Evolutionary conservation across 2,329 filamentous ascomycete species (phyloP).

Genomic region (Monosporascus sp.): DNA sequence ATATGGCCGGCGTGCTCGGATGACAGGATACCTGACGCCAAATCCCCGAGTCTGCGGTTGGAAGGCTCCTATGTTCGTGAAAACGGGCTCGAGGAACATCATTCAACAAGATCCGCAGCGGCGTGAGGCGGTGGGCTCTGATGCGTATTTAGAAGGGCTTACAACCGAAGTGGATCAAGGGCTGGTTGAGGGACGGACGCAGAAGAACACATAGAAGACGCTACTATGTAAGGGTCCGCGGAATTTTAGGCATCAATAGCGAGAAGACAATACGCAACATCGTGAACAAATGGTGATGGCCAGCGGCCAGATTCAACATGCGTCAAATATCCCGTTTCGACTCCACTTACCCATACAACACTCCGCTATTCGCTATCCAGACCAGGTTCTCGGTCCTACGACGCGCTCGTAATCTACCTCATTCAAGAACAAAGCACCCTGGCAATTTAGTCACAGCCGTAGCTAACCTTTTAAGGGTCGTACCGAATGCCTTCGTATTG

Average conservation of each 20-base stretch:
- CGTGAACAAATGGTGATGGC: constrained; percentile 4
- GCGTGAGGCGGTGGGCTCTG: constrained; percentile 2
- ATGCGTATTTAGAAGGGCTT: constrained; percentile 3
- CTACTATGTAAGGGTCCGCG: neutral
- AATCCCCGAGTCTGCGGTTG: neutral
- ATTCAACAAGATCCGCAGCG: constrained; percentile 4
- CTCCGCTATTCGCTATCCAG: constrained; percentile 4
- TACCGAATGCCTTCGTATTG: no score
- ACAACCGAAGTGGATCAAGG: constrained; percentile 4
- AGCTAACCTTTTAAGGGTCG: neutral
- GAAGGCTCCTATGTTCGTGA: constrained; percentile 2
- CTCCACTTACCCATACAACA: constrained; percentile 3
- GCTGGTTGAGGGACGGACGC: neutral
- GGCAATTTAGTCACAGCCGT: neutral
- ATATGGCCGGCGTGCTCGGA: constrained; percentile 1
- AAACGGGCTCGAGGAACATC: constrained; percentile 1
- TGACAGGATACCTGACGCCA: constrained; percentile 1
- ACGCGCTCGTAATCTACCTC: constrained; percentile 5
- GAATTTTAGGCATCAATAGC: constrained; percentile 3
- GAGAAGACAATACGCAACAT: constrained; percentile 7
- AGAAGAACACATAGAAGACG: neutral
- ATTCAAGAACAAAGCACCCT: neutral
- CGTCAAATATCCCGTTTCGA: constrained; percentile 2
- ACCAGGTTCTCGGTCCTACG: constrained; percentile 2
- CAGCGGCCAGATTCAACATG: constrained; percentile 4